Base-by-base conservation (phyloP, 2,329 filamentous ascomycete genomes). In the Penicillium sp. region DNA sequence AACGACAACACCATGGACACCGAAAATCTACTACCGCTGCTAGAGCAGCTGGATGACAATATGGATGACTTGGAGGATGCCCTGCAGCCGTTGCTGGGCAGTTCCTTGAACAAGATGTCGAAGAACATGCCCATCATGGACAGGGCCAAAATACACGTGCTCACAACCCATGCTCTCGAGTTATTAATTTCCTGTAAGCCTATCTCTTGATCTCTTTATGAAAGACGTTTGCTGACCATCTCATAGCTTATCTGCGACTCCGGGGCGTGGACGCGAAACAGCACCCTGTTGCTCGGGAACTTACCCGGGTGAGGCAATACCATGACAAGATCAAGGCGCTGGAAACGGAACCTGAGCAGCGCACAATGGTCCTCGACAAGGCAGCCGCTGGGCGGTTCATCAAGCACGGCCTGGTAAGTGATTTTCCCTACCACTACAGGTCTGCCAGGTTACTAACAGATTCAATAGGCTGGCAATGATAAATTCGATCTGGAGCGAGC, bases 131-230 rank as follows among this genome's bases (percentile, higher is more conserved):
- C 94, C 1, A 83, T 98, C n/a, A 83, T 99, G 61, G 94, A 98
- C 81, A 93, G 92, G 79, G 92, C 95, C 7, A 97, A 98, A 79
- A 87, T 97, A 60, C 92, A 96, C 73, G 88, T 95, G n/a, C 82
- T 96, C 20, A 83, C 89, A 54, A 90, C 92, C 17, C 99, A 98
- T 75, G 86, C 93, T 0, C 88, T 99, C 63, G 94, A 98, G 72
- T 96, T 93, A 0, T 81, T 96, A 10, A 80, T 99, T 7, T 98
- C 96, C 76, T 90, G 90, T 92, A 78, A 63, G 86, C 72, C 20
- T 35, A 12, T 14, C 14, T 7, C 37, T 14, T 54, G 11, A 4
- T 34, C 17, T 14, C 49, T 7, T 28, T 37, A n/a, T 8, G 15
- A 20, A 20, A 50, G 34, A 47, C 4, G 42, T 54, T 45, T 41